Percentiles rank a stretch among this genome's conserved stretches.
Evolutionary conservation across 2,329 filamentous ascomycete genomes (phyloP).

Genomic region (Sporothrix mexicana): DNA sequence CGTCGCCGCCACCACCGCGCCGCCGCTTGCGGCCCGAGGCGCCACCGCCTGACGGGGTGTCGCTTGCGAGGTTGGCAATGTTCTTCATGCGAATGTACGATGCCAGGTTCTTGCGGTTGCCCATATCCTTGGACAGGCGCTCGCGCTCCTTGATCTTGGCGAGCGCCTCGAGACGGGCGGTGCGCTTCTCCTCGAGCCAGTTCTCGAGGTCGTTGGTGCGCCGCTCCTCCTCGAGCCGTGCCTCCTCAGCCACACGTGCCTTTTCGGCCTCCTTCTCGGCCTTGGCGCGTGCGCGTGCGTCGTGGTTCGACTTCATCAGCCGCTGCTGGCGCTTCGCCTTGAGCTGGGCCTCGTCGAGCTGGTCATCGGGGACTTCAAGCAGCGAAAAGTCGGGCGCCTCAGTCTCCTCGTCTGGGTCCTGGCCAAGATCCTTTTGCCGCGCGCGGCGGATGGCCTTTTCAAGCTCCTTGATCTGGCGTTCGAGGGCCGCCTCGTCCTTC

Average conservation of each 20-base stretch:
- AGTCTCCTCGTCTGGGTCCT: constrained; percentile 64
- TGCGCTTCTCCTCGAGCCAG: constrained; percentile 84
- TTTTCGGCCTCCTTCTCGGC: constrained; percentile 94
- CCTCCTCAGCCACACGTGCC: constrained; percentile 80
- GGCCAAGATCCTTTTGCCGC: constrained; percentile 89
- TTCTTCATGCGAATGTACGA: constrained; percentile 98
- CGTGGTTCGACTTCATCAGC: constrained; percentile 91
- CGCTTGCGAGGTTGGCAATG: constrained; percentile 92
- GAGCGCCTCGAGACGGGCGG: constrained; percentile 71
- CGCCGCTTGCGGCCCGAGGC: constrained; percentile 45
- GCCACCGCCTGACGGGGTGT: constrained; percentile 64
- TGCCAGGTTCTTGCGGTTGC: constrained; percentile 94
- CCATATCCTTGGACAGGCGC: constrained; percentile 88
- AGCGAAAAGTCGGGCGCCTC: constrained; percentile 86
- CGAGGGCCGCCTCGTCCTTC: constrained; percentile 86
- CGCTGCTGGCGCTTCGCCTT: constrained; percentile 94
- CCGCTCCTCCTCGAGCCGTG: constrained; percentile 80
- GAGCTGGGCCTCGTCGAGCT: constrained; percentile 87
- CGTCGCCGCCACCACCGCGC: constrained; percentile 74
- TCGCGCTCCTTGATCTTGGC: constrained; percentile 93
- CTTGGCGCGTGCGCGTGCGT: constrained; percentile 91
- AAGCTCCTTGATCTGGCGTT: constrained; percentile 83
- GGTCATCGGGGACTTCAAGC: constrained; percentile 85
- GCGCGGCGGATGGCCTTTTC: constrained; percentile 90
- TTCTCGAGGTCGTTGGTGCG: constrained; percentile 82